Evolutionary conservation across 2,329 filamentous ascomycete species (phyloP).

Genomic region (Neopestalotiopsis clavispora): DNA sequence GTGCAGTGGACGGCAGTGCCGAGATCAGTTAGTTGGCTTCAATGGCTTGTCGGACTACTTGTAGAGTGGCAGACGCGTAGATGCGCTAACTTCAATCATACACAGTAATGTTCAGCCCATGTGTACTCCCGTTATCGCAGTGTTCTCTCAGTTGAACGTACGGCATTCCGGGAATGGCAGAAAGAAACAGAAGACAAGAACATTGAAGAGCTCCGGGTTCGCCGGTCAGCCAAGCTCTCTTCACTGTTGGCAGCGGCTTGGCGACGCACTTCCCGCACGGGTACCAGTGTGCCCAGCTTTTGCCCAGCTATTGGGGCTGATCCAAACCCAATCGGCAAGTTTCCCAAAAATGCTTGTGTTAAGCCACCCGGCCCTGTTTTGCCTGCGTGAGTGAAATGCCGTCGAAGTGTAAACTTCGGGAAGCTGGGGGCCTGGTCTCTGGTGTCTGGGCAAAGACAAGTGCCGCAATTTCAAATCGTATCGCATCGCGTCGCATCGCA

Average conservation of each 20-base stretch:
- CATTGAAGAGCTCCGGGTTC: neutral
- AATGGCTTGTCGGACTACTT: neutral
- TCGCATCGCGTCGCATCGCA: neutral
- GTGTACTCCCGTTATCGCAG: neutral
- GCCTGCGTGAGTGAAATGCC: neutral
- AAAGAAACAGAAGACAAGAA: neutral
- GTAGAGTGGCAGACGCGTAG: neutral
- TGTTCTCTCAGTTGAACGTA: neutral
- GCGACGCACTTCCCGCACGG: neutral
- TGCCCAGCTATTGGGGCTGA: conserved; percentile 1
- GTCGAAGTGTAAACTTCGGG: neutral
- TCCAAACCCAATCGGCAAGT: neutral
- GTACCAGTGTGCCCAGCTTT: neutral
- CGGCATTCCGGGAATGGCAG: neutral
- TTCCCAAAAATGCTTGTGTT: neutral
- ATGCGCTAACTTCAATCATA: neutral
- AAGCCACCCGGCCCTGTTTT: neutral
- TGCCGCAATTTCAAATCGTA: too few relatives aligned
- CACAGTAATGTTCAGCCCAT: neutral
- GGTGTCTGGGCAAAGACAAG: too few relatives aligned
- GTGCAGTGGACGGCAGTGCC: neutral
- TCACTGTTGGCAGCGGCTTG: neutral
- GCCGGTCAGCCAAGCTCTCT: neutral
- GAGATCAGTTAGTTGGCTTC: neutral
- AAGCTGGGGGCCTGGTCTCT: neutral